These are phyloP conservation scores for Zymoseptoria pseudotritici DNA, from an alignment of 2,329 filamentous ascomycete genomes.

Conservation along the genomic window DNA sequence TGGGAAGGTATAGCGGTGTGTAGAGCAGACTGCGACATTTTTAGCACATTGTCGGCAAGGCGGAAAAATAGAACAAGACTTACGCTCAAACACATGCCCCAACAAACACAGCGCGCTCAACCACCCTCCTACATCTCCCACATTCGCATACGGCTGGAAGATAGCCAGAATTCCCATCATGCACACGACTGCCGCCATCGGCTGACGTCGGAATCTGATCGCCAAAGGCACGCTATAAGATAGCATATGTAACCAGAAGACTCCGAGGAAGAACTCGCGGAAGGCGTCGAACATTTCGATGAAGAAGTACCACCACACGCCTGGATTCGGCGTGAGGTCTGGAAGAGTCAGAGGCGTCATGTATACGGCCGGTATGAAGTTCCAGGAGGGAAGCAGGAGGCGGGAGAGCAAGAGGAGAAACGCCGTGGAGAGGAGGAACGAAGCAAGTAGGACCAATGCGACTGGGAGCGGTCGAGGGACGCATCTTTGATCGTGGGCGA, in stretches of 20 bases:
- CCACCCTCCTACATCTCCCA: constrained; percentile 82
- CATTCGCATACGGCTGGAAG: constrained; percentile 94
- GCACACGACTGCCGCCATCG: constrained; percentile 76
- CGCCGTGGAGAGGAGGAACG: constrained; percentile 49
- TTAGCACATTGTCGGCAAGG: neutral
- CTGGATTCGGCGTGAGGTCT: constrained; percentile 89
- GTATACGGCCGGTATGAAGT: constrained; percentile 83
- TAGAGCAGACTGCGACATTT: constrained; percentile 54
- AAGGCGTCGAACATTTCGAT: constrained; percentile 99
- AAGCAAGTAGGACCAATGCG: constrained; percentile 45
- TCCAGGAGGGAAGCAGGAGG: constrained; percentile 71
- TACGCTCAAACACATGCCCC: constrained; percentile 79
- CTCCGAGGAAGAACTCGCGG: constrained; percentile 89
- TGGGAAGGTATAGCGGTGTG: constrained; percentile 73
- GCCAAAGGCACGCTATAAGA: constrained; percentile 83
- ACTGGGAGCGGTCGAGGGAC: constrained; percentile 21
- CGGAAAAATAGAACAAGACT: constrained; percentile 28
- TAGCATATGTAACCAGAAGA: constrained; percentile 93
- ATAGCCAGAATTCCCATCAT: constrained; percentile 84
- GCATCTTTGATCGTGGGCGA: constrained; percentile 14
- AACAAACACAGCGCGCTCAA: constrained; percentile 76
- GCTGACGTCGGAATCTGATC: constrained; percentile 74
- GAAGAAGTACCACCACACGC: constrained; percentile 99
- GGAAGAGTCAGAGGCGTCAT: constrained; percentile 85
- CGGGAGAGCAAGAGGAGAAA: constrained; percentile 65